Evolutionary conservation across 1,139 yeast species (phyloP).

Genomic region (Chernovozyma sophiae-reginae): DNA sequence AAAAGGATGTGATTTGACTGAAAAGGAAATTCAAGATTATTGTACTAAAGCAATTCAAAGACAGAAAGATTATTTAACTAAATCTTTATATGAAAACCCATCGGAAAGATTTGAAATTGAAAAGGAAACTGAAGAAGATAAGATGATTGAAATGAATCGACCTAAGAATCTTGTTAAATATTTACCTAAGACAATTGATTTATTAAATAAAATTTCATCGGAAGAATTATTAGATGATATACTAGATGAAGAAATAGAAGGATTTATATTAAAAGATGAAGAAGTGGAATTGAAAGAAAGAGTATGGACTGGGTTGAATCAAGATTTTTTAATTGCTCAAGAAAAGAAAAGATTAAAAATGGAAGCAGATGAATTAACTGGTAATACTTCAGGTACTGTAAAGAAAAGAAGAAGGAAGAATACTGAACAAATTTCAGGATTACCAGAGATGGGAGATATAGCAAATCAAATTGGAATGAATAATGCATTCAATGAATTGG

Average conservation of each 20-base stretch:
- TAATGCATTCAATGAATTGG: constrained; percentile 35
- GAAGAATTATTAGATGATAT: constrained; percentile 68
- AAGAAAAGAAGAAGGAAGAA: constrained; percentile 33
- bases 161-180: constrained; percentile 50
- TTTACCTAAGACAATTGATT: constrained; percentile 53
- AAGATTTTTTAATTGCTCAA: constrained; percentile 79
- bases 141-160: constrained; percentile 31
- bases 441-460: constrained; percentile 16
- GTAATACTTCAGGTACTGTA: constrained; percentile 55
- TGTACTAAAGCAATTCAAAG: constrained; percentile 7
- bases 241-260: constrained; percentile 74
- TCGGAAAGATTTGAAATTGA: constrained; percentile 15
- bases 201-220: constrained; percentile 52
- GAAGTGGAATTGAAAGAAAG: constrained; percentile 69
- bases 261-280: constrained; percentile 56
- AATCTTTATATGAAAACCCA: constrained; percentile 22
- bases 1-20: constrained; percentile 23
- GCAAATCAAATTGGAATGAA: constrained; percentile 29
- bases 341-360: constrained; percentile 78
- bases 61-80: constrained; percentile 17
- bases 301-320: constrained; percentile 85
- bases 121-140: constrained; percentile 17
- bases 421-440: constrained; percentile 7
- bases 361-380: constrained; percentile 82
- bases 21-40: constrained; percentile 12